These are phyloP conservation scores for Tephrocybe sp. DNA, from an alignment of 768 basidiomycete species.

Conservation along the genomic window DNA sequence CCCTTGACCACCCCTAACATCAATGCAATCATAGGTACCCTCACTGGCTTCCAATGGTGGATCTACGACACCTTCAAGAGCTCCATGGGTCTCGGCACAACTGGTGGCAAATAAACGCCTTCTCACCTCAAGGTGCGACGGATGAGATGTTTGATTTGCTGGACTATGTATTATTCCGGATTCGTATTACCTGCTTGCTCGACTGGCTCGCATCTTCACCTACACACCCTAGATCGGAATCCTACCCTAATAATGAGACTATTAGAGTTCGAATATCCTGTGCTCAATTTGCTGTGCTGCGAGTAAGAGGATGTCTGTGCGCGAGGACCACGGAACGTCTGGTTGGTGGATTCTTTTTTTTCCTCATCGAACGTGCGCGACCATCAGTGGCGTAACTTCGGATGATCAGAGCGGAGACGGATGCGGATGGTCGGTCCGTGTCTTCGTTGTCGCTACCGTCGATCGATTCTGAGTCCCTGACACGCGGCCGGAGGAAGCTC, in stretches of 20 bases:
- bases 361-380: too few species aligned
- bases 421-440: too few species aligned
- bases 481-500: too few species aligned
- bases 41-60: conserved; percentile 90
- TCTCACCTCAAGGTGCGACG: background rate
- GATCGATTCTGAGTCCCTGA: too few species aligned
- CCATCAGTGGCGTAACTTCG: too few species aligned
- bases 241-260: conserved; percentile 6
- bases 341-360: too few species aligned
- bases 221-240: conserved; percentile 12
- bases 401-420: too few species aligned
- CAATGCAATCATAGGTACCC: conserved; percentile 29
- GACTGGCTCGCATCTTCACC: conserved; percentile 4
- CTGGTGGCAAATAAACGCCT: conserved; percentile 74
- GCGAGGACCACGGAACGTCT: background rate
- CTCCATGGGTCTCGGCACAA: conserved; percentile 83
- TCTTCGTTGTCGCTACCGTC: too few species aligned
- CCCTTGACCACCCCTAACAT: background rate
- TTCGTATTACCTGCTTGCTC: conserved; percentile 10
- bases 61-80: conserved; percentile 89
- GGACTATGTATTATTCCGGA: background rate
- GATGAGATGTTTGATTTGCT: conserved; percentile 4
- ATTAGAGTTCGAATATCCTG: background rate
- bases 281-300: background rate
- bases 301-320: background rate